phyloP scores from a whole-genome alignment of 108 stramenopile species.

The Mayamaea pseudoterrestris region DNA sequence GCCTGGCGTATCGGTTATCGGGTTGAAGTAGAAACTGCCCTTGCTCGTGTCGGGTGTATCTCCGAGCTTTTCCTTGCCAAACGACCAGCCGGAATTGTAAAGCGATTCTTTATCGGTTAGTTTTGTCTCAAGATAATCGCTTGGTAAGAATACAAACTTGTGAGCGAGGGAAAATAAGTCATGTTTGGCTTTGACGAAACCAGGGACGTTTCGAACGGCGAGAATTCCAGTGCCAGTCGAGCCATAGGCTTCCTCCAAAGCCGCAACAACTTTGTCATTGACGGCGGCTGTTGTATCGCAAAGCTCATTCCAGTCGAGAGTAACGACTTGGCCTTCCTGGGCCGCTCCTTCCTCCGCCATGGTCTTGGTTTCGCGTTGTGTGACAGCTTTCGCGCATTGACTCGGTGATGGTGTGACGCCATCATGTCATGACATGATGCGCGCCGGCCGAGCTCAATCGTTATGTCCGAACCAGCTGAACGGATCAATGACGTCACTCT shows the following conservation, averaged over 20 bases:
- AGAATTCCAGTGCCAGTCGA: slow-evolving; percentile 7
- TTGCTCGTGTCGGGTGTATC: slow-evolving; percentile 80
- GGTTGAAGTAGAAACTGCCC: slow-evolving; percentile 84
- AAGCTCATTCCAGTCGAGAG: slow-evolving; percentile 5
- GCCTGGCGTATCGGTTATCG: slow-evolving; percentile 66
- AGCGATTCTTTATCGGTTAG: slow-evolving; percentile 55
- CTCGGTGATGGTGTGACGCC: no score
- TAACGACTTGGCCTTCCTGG: neutral
- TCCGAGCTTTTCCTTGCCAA: slow-evolving; percentile 85
- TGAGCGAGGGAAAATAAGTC: slow-evolving; percentile 61
- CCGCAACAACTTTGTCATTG: neutral
- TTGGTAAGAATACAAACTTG: slow-evolving; percentile 52
- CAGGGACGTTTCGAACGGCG: slow-evolving; percentile 42
- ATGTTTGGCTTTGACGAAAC: slow-evolving; percentile 54
- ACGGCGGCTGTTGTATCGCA: slow-evolving; percentile 5
- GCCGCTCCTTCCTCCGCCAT: no score
- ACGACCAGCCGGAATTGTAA: slow-evolving; percentile 88
- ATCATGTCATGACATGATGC: no score
- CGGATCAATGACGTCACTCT: no score
- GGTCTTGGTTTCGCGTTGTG: no score
- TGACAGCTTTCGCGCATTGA: no score
- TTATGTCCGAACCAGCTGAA: no score
- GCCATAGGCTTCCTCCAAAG: slow-evolving; percentile 7
- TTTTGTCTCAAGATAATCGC: slow-evolving; percentile 31
- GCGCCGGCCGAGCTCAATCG: no score